A percentile compares a stretch with the other conserved stretches of the same genome.
Conservation (phyloP, 2,329 filamentous ascomycete genomes). For the Trichocomaceae sp. region DNA sequence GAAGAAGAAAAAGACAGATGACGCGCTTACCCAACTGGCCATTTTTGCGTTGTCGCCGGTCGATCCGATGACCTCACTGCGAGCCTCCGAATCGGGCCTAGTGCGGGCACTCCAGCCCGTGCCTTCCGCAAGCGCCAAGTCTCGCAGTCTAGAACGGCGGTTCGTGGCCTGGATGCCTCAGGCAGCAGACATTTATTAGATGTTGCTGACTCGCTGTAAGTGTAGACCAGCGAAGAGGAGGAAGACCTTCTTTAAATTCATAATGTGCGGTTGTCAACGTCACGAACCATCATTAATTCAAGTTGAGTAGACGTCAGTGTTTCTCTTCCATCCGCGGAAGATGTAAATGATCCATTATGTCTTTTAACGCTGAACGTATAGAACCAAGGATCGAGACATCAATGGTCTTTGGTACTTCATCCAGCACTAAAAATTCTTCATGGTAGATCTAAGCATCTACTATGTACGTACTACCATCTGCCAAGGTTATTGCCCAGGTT, state of each 20-base stretch:
- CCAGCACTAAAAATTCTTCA: too few species aligned
- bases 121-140: conserved; percentile 8
- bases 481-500: not conserved
- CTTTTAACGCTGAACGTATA: not conserved
- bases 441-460: too few species aligned
- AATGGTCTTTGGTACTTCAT: too few species aligned
- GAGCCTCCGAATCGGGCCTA: not conserved
- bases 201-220: not conserved
- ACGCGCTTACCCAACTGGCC: conserved; percentile 43
- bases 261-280: conserved; percentile 1
- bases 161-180: conserved; percentile 2
- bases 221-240: not conserved
- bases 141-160: conserved; percentile 4
- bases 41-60: not conserved
- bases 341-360: not conserved
- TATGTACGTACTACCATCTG: not conserved
- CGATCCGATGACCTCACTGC: conserved; percentile 7
- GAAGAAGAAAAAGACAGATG: conserved; percentile 2
- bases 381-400: not conserved
- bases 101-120: not conserved
- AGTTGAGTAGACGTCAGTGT: not conserved
- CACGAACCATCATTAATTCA: not conserved
- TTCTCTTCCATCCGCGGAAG: not conserved
- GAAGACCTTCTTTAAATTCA: not conserved
- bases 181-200: not conserved